phyloP scores from a whole-genome alignment of 2,329 filamentous ascomycete species.

The Fusarium circinatum region DNA sequence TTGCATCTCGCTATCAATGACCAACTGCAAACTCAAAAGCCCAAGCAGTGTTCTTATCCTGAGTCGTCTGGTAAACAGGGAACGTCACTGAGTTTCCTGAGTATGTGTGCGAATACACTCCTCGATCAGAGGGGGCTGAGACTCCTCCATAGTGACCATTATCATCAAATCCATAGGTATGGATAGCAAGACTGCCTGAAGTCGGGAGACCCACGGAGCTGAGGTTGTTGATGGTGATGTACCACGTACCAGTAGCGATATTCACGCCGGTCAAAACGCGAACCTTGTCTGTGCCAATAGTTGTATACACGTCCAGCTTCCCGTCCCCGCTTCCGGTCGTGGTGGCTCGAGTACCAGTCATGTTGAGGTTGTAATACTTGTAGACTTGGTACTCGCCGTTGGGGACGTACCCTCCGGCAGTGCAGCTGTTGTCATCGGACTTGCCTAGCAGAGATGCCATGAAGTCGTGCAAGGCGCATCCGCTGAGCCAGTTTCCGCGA shows the following conservation, averaged over 20 bases:
- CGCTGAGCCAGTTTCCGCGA: neutral
- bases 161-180: neutral
- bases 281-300: neutral
- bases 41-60: neutral
- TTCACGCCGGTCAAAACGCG: neutral
- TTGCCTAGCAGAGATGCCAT: slow-evolving; percentile 2
- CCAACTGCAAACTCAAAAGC: neutral
- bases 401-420: neutral
- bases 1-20: neutral
- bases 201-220: neutral
- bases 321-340: neutral
- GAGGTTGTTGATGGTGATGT: neutral
- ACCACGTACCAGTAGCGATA: neutral
- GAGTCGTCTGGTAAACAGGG: neutral
- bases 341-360: neutral
- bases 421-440: neutral
- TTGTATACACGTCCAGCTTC: neutral
- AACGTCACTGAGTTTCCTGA: neutral
- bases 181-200: neutral
- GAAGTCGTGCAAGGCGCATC: neutral
- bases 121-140: neutral
- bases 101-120: neutral
- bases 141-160: neutral
- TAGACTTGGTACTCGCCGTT: slow-evolving; percentile 1
- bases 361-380: neutral